phyloP scores from a whole-genome alignment of 2,329 filamentous ascomycete species.

The Ophiostoma triangulosporum region DNA sequence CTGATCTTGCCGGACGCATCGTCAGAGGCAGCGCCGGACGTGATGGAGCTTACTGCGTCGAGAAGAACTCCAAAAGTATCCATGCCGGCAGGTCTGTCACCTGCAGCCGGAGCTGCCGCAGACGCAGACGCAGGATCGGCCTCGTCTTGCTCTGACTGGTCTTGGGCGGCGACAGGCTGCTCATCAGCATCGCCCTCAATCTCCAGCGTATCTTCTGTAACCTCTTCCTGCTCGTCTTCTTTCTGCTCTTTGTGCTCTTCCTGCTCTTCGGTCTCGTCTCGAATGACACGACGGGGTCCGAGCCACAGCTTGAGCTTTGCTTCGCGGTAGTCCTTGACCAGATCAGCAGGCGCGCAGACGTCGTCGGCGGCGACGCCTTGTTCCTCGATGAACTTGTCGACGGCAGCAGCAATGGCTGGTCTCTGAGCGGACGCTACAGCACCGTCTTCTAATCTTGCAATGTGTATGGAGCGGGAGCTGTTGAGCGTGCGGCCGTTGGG shows the following conservation, averaged over 20 bases:
- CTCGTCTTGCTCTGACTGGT: slow-evolving; percentile 9
- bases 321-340: slow-evolving; percentile 12
- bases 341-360: slow-evolving; percentile 6
- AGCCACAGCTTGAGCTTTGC: slow-evolving; percentile 12
- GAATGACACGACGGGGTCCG: slow-evolving; percentile 7
- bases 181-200: slow-evolving; percentile 6
- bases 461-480: slow-evolving; percentile 29
- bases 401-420: slow-evolving; percentile 12
- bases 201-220: neutral
- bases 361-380: slow-evolving; percentile 17
- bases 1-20: neutral
- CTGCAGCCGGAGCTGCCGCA: neutral
- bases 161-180: neutral
- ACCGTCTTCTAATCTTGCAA: slow-evolving; percentile 18
- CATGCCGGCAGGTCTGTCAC: neutral
- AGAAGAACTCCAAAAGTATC: neutral
- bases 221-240: neutral
- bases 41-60: slow-evolving; percentile 11
- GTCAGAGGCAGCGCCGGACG: neutral
- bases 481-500: slow-evolving; percentile 34
- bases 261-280: slow-evolving; percentile 11
- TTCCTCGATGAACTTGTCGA: slow-evolving; percentile 16
- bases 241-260: neutral
- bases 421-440: slow-evolving; percentile 6
- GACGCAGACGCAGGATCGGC: slow-evolving; percentile 10